phyloP scores from a whole-genome alignment of 2,329 filamentous ascomycete genomes.

The Calonectria pseudoreteaudii region DNA sequence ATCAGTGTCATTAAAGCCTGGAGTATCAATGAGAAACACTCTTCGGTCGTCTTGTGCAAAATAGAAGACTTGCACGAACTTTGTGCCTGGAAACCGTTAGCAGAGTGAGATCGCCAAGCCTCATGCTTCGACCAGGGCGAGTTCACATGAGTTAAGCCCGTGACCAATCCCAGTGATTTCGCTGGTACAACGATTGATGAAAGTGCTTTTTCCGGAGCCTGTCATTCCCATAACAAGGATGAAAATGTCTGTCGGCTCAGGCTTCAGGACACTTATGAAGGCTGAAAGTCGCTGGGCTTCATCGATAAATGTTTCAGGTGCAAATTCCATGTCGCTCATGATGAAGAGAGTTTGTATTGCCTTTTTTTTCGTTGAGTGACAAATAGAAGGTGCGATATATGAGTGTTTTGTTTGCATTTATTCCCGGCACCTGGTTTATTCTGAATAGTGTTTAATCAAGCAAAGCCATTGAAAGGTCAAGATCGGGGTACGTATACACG shows the following conservation, averaged over 20 bases:
- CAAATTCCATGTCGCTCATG: too few species aligned
- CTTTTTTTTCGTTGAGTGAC: too few species aligned
- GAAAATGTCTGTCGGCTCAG: neutral
- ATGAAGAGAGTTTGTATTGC: too few species aligned
- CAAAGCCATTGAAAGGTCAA: too few species aligned
- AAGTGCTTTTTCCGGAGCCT: conserved; percentile 26
- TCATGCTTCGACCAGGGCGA: neutral
- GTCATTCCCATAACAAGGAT: conserved; percentile 21
- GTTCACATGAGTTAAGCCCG: conserved; percentile 21
- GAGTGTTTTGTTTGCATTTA: too few species aligned
- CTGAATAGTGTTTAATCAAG: too few species aligned
- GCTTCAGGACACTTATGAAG: conserved; percentile 13
- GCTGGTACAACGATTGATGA: conserved; percentile 16
- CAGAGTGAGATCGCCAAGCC: neutral
- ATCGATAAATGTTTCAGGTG: too few species aligned
- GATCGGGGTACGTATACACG: too few species aligned
- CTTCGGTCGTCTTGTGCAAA: neutral
- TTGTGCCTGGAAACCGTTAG: conserved; percentile 12
- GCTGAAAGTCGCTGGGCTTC: too few species aligned
- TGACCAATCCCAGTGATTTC: neutral
- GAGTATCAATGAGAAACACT: conserved; percentile 26
- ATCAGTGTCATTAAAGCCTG: conserved; percentile 18
- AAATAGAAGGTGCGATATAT: too few species aligned
- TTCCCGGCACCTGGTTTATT: too few species aligned
- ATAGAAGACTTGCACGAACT: conserved; percentile 5